phyloP scores from a whole-genome alignment of 2,329 filamentous ascomycete genomes.

The Colletotrichum sp. region DNA sequence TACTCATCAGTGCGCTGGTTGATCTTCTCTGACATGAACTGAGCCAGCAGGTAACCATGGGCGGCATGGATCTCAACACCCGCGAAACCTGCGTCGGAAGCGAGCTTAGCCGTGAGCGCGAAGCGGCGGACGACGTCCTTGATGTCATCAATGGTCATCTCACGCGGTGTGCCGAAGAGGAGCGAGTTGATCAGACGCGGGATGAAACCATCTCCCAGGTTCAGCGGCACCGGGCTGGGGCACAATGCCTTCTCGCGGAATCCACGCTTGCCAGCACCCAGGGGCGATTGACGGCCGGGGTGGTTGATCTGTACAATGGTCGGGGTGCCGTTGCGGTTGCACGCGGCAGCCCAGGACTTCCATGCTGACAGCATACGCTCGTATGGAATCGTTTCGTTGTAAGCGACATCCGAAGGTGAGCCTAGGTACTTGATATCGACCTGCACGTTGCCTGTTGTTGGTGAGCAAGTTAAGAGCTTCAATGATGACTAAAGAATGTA shows the following conservation, averaged over 20 bases:
- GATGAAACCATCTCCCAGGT: conserved; percentile 43
- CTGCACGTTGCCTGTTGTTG: conserved; percentile 45
- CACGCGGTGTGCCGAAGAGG: conserved; percentile 59
- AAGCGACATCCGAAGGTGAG: conserved; percentile 34
- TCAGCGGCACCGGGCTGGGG: conserved; percentile 46
- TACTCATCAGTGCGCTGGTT: conserved; percentile 61
- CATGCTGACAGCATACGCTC: conserved; percentile 38
- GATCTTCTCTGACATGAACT: conserved; percentile 56
- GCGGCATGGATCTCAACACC: conserved; percentile 52
- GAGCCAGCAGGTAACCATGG: conserved; percentile 63
- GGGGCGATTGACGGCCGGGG: conserved; percentile 49
- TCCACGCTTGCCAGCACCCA: conserved; percentile 40
- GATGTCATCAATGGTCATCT: conserved; percentile 61
- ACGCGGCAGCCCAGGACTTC: conserved; percentile 38
- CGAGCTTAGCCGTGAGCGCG: conserved; percentile 54
- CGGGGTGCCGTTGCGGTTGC: conserved; percentile 37
- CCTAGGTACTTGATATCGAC: conserved; percentile 45
- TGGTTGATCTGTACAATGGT: conserved; percentile 52
- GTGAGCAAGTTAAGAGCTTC: neutral
- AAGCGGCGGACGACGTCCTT: conserved; percentile 57
- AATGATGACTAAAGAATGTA: neutral
- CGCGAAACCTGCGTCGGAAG: conserved; percentile 49
- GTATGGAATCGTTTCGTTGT: conserved; percentile 32
- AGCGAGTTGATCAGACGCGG: conserved; percentile 35
- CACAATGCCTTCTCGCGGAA: conserved; percentile 45